A percentile compares a stretch with the other conserved stretches of the same genome.
Evolutionary conservation across 257 asterid species (phyloP).

Genomic region (Solanum appendiculatum): DNA sequence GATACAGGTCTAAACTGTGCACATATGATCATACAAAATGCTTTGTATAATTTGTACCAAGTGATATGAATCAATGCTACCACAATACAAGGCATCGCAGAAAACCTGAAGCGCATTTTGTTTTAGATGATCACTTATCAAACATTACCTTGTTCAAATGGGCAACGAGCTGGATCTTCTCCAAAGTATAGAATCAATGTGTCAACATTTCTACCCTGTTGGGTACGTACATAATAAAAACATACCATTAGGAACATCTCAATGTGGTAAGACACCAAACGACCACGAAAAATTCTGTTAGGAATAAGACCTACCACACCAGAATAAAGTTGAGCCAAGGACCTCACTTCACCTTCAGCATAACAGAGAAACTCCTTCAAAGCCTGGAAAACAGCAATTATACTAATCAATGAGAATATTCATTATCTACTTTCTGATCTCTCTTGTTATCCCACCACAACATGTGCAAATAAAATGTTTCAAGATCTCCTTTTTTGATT

Average conservation of each 20-base stretch:
- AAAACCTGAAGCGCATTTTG: background rate
- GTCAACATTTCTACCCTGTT: conserved; percentile 92
- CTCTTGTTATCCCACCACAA: background rate
- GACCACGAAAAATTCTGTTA: background rate
- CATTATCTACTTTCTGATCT: background rate
- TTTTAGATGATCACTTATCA: background rate
- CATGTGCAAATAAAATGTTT: background rate
- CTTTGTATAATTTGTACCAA: background rate
- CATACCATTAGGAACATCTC: background rate
- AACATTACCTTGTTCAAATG: conserved; percentile 77
- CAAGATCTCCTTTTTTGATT: background rate
- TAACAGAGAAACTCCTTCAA: conserved; percentile 71
- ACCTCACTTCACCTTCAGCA: conserved; percentile 91
- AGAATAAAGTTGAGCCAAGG: conserved; percentile 80
- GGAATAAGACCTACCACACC: conserved; percentile 58
- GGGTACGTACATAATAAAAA: background rate
- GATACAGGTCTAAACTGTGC: background rate
- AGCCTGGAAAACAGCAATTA: conserved; percentile 33
- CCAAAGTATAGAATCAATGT: conserved; percentile 82
- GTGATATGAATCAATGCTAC: background rate
- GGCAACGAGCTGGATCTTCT: conserved; percentile 90
- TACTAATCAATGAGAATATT: background rate
- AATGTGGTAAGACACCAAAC: background rate
- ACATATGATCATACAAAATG: background rate
- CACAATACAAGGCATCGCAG: background rate